A percentile compares a stretch with the other conserved stretches of the same genome.
Conservation (phyloP, 495 filamentous ascomycete genomes). For the Talaromyces proteolyticus region DNA sequence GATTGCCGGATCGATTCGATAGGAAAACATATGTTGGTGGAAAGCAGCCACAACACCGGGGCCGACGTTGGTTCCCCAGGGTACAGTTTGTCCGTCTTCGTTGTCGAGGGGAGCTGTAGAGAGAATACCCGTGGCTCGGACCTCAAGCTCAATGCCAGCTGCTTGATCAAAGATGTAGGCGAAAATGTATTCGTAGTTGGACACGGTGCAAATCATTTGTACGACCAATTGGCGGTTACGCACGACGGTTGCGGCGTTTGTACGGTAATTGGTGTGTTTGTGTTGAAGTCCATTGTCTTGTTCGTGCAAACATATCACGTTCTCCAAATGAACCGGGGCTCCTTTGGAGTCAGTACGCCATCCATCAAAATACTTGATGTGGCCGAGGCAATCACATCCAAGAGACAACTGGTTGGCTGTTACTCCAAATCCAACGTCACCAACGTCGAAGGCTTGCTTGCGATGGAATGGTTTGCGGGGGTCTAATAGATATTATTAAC, state of each 20-base stretch:
- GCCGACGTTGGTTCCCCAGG: constrained; percentile 78
- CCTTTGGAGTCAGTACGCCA: constrained; percentile 47
- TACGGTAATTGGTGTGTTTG: constrained; percentile 68
- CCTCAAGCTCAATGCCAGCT: constrained; percentile 72
- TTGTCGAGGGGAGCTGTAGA: constrained; percentile 63
- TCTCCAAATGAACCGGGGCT: constrained; percentile 42
- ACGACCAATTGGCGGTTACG: constrained; percentile 53
- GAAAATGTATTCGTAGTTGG: constrained; percentile 85
- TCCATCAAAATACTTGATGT: constrained; percentile 58
- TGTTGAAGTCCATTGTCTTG: constrained; percentile 61
- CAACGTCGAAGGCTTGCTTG: constrained; percentile 66
- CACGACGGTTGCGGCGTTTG: constrained; percentile 48
- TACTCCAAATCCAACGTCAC: constrained; percentile 58
- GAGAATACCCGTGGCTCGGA: constrained; percentile 81
- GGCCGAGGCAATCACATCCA: constrained; percentile 62
- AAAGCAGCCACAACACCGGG: constrained; percentile 73
- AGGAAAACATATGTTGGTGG: constrained; percentile 87
- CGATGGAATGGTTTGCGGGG: constrained; percentile 59
- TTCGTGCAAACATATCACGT: constrained; percentile 61
- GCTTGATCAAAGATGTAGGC: constrained; percentile 80
- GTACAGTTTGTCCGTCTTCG: constrained; percentile 41
- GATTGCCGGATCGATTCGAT: constrained; percentile 78
- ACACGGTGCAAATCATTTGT: constrained; percentile 73
- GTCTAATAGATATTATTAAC: constrained; percentile 23
- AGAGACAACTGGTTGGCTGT: constrained; percentile 63